Evolutionary conservation across 176 grass and related monocot genomes (phyloP).

Genomic region (Metroxylon sagu): DNA sequence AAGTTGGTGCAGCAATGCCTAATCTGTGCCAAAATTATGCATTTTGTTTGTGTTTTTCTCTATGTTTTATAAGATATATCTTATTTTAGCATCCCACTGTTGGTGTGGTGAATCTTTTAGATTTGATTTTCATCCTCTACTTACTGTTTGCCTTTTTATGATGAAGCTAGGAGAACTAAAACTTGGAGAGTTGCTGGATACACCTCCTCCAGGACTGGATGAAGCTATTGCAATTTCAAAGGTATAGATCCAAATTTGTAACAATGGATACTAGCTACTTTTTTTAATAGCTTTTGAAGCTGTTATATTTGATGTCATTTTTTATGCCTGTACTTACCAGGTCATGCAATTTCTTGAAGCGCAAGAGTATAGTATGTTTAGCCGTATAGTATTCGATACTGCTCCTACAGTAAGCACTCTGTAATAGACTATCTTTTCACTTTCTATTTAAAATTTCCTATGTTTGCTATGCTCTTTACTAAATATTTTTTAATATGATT

Average conservation of each 20-base stretch:
- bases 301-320: conserved; percentile 1
- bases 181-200: conserved; percentile 78
- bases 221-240: conserved; percentile 99
- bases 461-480: too few relatives aligned
- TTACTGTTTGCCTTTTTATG: conserved; percentile 15
- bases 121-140: too few relatives aligned
- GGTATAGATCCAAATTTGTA: conserved; percentile 25
- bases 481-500: not conserved
- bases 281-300: not conserved
- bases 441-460: too few relatives aligned
- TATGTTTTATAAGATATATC: too few relatives aligned
- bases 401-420: conserved; percentile 64
- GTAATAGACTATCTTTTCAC: not conserved
- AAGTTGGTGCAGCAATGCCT: too few relatives aligned
- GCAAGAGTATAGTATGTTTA: conserved; percentile 86
- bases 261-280: not conserved
- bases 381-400: conserved; percentile 91
- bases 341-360: conserved; percentile 97
- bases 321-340: conserved; percentile 31
- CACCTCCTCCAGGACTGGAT: conserved; percentile 87
- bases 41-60: too few relatives aligned
- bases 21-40: too few relatives aligned
- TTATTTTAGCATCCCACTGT: too few relatives aligned
- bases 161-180: conserved; percentile 90
- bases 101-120: too few relatives aligned